Base-by-base conservation (phyloP, 108 stramenopile genomes). In the Cyclotella choctawhatcheeana region DNA sequence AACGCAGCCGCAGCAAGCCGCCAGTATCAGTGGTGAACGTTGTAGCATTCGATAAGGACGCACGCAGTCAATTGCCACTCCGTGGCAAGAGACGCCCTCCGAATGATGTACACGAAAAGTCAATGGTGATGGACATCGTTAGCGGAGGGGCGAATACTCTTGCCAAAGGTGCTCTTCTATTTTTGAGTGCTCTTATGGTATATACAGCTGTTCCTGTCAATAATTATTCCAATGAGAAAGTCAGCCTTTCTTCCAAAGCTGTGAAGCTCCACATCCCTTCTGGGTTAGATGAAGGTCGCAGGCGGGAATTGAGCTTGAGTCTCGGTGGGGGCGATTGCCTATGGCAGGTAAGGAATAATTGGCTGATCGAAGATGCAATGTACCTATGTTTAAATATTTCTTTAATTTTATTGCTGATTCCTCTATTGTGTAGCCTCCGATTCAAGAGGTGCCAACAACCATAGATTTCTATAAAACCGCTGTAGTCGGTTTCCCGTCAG, bases 391-490 rank as follows among this genome's bases (percentile, higher is more conserved):
- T n/a, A n/a, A n/a, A n/a, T n/a, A n/a, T n/a, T n/a, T n/a, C n/a
- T n/a, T n/a, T n/a, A n/a, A n/a, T n/a, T n/a, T n/a, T n/a, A n/a
- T n/a, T n/a, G n/a, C n/a, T n/a, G n/a, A n/a, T n/a, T n/a, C n/a
- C n/a, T n/a, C n/a, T n/a, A n/a, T n/a, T 58, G 17, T n/a, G 26
- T 43, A 73, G 62, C 62, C 71, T 17, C 71, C 77, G 0, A 24
- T 30, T 14, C 21, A 60, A 21, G 40, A 61, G 17, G 66, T 79
- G 4, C 77, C 77, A 0, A 32, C 50, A 14, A 64, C 79, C 7
- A 52, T 74, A 13, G 50, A 76, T 25, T 83, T 74, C 31, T 43
- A 83, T 26, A 83, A 83, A 43, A 79, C 82, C 16, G 21, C 74
- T 0, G 67, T 83, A 22, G 82, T 53, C 17, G 82, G 82, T 2